Conservation (phyloP, 1,139 yeast species). For the Yamadazyma pseudoaaseri region DNA sequence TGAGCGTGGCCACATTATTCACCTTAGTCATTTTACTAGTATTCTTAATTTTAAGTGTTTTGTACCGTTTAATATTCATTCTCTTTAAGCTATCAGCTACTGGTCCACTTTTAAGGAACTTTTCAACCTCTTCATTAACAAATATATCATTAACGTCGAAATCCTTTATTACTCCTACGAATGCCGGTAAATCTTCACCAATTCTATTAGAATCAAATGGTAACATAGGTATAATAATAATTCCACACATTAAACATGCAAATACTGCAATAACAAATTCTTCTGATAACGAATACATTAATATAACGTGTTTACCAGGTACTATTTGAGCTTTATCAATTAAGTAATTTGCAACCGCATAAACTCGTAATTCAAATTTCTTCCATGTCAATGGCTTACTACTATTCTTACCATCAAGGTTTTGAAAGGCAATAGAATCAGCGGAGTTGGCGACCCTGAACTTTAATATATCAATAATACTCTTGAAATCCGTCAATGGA, state of each 20-base stretch:
- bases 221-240: slow-evolving; percentile 76
- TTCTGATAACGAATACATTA: slow-evolving; percentile 86
- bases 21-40: slow-evolving; percentile 65
- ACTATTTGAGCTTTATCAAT: slow-evolving; percentile 51
- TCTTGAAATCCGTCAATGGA: slow-evolving; percentile 68
- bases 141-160: slow-evolving; percentile 71
- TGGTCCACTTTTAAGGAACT: slow-evolving; percentile 66
- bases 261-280: slow-evolving; percentile 81
- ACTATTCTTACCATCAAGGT: slow-evolving; percentile 58
- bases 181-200: slow-evolving; percentile 73
- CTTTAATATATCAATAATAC: slow-evolving; percentile 72
- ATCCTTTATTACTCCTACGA: slow-evolving; percentile 65
- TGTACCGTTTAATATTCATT: slow-evolving; percentile 37
- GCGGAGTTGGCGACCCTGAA: slow-evolving; percentile 74
- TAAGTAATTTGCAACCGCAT: slow-evolving; percentile 63
- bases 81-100: slow-evolving; percentile 64
- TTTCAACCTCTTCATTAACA: slow-evolving; percentile 76
- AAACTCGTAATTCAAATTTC: slow-evolving; percentile 73
- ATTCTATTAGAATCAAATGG: slow-evolving; percentile 70
- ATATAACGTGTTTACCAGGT: slow-evolving; percentile 70
- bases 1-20: slow-evolving; percentile 46
- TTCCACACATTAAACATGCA: slow-evolving; percentile 84
- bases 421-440: slow-evolving; percentile 80
- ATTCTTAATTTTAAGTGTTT: slow-evolving; percentile 59
- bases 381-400: slow-evolving; percentile 73